Percentiles rank a stretch among this genome's conserved stretches.
These are phyloP conservation scores for Lipomyces starkeyi DNA, from an alignment of 805 yeast genomes.

Conservation along the genomic window DNA sequence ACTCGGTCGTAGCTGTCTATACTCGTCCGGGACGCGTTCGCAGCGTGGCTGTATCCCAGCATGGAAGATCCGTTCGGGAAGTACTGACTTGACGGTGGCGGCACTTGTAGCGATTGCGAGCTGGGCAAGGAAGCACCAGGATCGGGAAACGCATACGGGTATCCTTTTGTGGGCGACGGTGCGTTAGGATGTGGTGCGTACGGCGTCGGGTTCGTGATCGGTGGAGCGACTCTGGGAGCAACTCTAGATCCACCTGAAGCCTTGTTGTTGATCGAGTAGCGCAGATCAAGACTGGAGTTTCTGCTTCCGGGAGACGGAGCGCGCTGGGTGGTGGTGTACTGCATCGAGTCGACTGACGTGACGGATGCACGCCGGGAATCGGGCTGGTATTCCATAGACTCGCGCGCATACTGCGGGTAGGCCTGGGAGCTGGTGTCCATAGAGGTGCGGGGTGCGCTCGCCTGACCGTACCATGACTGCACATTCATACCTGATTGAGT, in stretches of 20 bases:
- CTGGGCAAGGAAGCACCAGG: constrained; percentile 27
- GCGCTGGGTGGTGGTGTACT: constrained; percentile 21
- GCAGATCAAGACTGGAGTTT: constrained; percentile 1
- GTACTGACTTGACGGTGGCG: constrained; percentile 8
- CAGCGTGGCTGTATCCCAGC: constrained; percentile 17
- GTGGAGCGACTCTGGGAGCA: constrained; percentile 35
- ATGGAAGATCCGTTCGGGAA: constrained; percentile 14
- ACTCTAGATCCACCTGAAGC: background rate
- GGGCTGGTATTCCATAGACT: constrained; percentile 1
- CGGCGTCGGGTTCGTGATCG: constrained; percentile 19
- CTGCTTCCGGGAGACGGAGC: constrained; percentile 9
- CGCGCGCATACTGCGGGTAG: constrained; percentile 3
- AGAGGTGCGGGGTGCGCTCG: constrained; percentile 4
- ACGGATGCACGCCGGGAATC: constrained; percentile 19
- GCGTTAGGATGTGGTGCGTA: constrained; percentile 38
- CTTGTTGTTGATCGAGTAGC: background rate
- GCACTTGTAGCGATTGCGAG: background rate
- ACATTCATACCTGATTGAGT: constrained; percentile 11
- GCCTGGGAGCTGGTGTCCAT: constrained; percentile 6
- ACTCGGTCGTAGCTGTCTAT: constrained; percentile 30
- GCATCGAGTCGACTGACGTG: constrained; percentile 23
- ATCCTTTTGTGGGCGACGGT: constrained; percentile 34
- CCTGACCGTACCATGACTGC: constrained; percentile 18
- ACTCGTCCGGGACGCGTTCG: constrained; percentile 24
- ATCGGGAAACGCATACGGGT: constrained; percentile 37